Percentiles rank a stretch among this genome's conserved stretches.
Evolutionary conservation across 192 early-diverging fungal species (phyloP).

Genomic region (Allomyces javanicus): DNA sequence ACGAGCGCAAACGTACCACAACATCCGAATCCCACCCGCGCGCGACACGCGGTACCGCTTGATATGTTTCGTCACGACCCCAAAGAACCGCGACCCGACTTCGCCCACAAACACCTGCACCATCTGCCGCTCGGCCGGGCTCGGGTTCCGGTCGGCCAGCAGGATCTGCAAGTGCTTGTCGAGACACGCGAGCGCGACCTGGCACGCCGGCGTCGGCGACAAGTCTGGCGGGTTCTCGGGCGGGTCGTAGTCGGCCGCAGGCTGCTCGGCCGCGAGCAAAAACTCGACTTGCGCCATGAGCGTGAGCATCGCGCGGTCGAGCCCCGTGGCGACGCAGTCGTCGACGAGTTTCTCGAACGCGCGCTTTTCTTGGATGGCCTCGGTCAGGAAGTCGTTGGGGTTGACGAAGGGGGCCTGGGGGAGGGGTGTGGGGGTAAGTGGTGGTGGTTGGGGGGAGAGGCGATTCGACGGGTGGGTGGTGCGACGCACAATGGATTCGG

Average conservation of each 20-base stretch:
- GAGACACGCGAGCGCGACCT: slow-evolving; percentile 53
- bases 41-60: slow-evolving; percentile 58
- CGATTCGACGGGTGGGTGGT: too few relatives aligned
- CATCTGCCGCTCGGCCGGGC: slow-evolving; percentile 51
- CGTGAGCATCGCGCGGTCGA: slow-evolving; percentile 73
- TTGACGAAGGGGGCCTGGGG: slow-evolving; percentile 45
- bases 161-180: slow-evolving; percentile 54
- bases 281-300: slow-evolving; percentile 66
- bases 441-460: too few relatives aligned
- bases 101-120: slow-evolving; percentile 82
- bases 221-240: slow-evolving; percentile 33
- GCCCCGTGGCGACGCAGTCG: slow-evolving; percentile 72
- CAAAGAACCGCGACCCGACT: slow-evolving; percentile 68
- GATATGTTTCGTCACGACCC: slow-evolving; percentile 64
- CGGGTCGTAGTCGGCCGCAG: slow-evolving; percentile 53
- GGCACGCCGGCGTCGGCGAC: slow-evolving; percentile 67
- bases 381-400: slow-evolving; percentile 78
- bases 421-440: too few relatives aligned
- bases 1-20: slow-evolving; percentile 26
- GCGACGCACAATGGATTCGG: slow-evolving; percentile 17
- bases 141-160: slow-evolving; percentile 21
- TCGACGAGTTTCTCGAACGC: slow-evolving; percentile 66
- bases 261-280: slow-evolving; percentile 55
- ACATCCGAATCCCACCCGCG: slow-evolving; percentile 74
- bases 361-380: slow-evolving; percentile 80